Base-by-base conservation (phyloP, 2,329 filamentous ascomycete genomes). In the Fusarium torulosum region DNA sequence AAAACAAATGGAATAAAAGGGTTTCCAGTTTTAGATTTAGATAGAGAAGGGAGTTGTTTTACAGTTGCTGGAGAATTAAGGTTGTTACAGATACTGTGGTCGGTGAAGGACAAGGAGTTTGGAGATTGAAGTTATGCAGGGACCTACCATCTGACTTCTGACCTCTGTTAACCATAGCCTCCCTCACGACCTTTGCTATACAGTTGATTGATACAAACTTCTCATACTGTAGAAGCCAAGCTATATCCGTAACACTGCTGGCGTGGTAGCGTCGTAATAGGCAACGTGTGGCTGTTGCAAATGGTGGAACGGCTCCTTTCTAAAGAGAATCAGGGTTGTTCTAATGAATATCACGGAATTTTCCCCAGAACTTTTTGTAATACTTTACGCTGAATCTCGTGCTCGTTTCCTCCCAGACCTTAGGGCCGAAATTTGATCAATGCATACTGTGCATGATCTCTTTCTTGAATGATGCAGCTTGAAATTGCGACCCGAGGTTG, bases 361-460 rank as follows among this genome's bases (percentile, higher is more conserved):
- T 51, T 43, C 40, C 54, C 44, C 52, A 59, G 59, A 63, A 51
- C 27, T 33, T 53, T n/a, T 31, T 53, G 44, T 49, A 25, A 20
- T 40, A 33, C 60, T 45, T 58, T 54, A 35, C 45, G 21, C 41
- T 53, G 14, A 38, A 58, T 49, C 52, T 63, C 50, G 27, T 25
- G 50, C 53, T 43, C 25, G 44, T 25, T 67, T 38, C 59, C 51
- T 61, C 56, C 40, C 35, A 50, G 53, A 56, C 42, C 59, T 59
- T 37, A 58, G 51, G 66, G 44, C 53, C 69, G 40, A 42, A 40
- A 19, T 47, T 41, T 71, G 71, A 69, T 72, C 71, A 66, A 72
- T 70, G 71, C 71, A 62, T 62, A 53, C 45, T 40, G 19, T 68
- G 67, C 70, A 72, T 74, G 71, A 70, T 52, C 59, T 68, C 45